These are phyloP conservation scores for Corynespora cassiicola DNA, from an alignment of 2,329 filamentous ascomycete species.

Conservation along the genomic window DNA sequence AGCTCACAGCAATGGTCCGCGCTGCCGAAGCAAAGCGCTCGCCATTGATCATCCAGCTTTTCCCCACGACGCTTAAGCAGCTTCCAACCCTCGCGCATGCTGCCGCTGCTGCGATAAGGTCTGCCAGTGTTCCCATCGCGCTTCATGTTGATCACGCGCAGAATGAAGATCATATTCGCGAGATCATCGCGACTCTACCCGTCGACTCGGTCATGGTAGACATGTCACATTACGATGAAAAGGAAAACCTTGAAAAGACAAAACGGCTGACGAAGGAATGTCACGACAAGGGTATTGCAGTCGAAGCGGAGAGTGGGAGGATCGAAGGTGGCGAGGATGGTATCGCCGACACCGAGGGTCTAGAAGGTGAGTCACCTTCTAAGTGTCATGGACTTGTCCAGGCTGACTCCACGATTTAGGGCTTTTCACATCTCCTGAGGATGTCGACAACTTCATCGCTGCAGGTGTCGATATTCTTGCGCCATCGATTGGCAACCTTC, in stretches of 20 bases:
- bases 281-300: conserved; percentile 68
- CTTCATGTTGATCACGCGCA: conserved; percentile 58
- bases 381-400: not conserved
- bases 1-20: conserved; percentile 40
- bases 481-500: conserved; percentile 76
- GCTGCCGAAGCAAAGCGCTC: conserved; percentile 43
- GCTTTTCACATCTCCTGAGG: conserved; percentile 69
- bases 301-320: conserved; percentile 72
- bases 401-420: conserved; percentile 24
- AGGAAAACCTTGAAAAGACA: conserved; percentile 71
- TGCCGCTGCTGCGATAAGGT: conserved; percentile 49
- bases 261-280: conserved; percentile 67
- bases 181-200: conserved; percentile 53
- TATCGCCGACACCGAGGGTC: conserved; percentile 69
- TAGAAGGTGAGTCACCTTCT: conserved; percentile 55
- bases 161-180: conserved; percentile 50
- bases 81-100: conserved; percentile 57
- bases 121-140: conserved; percentile 50
- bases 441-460: conserved; percentile 72
- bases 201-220: conserved; percentile 81
- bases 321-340: conserved; percentile 79
- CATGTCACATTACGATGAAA: conserved; percentile 76
- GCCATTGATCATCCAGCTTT: conserved; percentile 45
- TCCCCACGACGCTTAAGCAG: conserved; percentile 71
- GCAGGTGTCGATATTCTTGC: conserved; percentile 76